phyloP scores from a whole-genome alignment of 768 basidiomycete genomes.

The Auriscalpium orientale region DNA sequence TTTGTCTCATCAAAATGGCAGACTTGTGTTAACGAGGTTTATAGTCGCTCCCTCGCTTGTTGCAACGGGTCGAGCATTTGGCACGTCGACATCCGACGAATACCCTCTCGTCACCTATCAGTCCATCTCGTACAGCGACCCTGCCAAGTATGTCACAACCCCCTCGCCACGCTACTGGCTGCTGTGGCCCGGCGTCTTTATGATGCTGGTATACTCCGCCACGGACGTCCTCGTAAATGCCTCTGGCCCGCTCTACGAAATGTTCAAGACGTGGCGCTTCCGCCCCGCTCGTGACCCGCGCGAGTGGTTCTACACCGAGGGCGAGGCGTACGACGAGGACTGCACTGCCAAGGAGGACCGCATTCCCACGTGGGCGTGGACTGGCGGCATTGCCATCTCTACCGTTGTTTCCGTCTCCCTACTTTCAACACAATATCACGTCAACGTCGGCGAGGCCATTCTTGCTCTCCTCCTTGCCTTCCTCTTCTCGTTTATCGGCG shows the following conservation, averaged over 20 bases:
- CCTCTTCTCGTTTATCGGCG: conserved; percentile 61
- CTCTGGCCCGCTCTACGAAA: conserved; percentile 28
- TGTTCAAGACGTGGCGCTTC: not conserved
- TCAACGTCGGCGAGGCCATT: conserved; percentile 52
- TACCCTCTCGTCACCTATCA: conserved; percentile 38
- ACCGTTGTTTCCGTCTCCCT: conserved; percentile 45
- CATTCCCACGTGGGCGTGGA: conserved; percentile 51
- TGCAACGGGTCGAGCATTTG: conserved; percentile 45
- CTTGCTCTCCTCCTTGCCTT: conserved; percentile 53
- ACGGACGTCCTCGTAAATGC: conserved; percentile 41
- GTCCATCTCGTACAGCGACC: conserved; percentile 40
- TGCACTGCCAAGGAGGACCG: conserved; percentile 46
- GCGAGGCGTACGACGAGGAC: conserved; percentile 39
- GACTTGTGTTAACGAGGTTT: not conserved
- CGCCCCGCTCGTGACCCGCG: conserved; percentile 8
- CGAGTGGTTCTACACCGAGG: conserved; percentile 18
- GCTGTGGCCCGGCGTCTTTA: conserved; percentile 53
- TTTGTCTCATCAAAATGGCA: not conserved
- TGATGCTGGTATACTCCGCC: conserved; percentile 57
- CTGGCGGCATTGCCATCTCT: conserved; percentile 37
- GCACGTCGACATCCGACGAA: conserved; percentile 28
- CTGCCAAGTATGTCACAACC: conserved; percentile 28
- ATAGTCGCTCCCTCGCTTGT: conserved; percentile 43
- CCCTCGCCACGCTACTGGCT: conserved; percentile 58
- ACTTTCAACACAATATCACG: conserved; percentile 44